These are phyloP conservation scores for Calocybe gangraenosa DNA, from an alignment of 768 basidiomycete genomes.

Conservation along the genomic window DNA sequence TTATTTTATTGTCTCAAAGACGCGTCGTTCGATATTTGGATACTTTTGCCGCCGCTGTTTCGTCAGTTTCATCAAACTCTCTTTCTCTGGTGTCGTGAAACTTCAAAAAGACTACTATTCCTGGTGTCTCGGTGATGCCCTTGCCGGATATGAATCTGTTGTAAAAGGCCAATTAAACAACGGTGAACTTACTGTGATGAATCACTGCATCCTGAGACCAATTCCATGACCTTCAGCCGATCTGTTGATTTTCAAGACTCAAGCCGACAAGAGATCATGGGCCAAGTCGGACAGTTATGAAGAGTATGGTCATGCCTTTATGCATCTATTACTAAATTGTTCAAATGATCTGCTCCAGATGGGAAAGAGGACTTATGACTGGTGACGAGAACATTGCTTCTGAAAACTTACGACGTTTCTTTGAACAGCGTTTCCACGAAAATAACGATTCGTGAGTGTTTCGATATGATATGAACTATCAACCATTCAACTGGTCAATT, in stretches of 20 bases:
- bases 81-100: constrained; percentile 65
- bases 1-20: constrained; percentile 32
- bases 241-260: constrained; percentile 55
- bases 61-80: constrained; percentile 71
- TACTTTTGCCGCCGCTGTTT: constrained; percentile 78
- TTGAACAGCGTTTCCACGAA: constrained; percentile 83
- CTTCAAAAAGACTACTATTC: constrained; percentile 62
- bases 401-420: constrained; percentile 73
- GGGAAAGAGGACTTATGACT: constrained; percentile 57
- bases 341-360: constrained; percentile 37
- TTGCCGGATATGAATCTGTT: constrained; percentile 44
- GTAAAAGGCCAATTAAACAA: constrained; percentile 51
- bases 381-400: constrained; percentile 69
- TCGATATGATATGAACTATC: no score
- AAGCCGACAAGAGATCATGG: constrained; percentile 61
- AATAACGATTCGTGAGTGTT: constrained; percentile 73
- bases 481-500: not conserved
- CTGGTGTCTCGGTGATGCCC: constrained; percentile 51
- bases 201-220: not conserved
- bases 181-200: constrained; percentile 25
- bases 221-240: constrained; percentile 28
- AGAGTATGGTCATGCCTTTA: constrained; percentile 35
- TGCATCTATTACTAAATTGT: not conserved
- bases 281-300: constrained; percentile 59
- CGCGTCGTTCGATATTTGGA: constrained; percentile 74